Evolutionary conservation across 2,329 filamentous ascomycete genomes (phyloP).

Genomic region (Pyrenophora tritici-repentis): DNA sequence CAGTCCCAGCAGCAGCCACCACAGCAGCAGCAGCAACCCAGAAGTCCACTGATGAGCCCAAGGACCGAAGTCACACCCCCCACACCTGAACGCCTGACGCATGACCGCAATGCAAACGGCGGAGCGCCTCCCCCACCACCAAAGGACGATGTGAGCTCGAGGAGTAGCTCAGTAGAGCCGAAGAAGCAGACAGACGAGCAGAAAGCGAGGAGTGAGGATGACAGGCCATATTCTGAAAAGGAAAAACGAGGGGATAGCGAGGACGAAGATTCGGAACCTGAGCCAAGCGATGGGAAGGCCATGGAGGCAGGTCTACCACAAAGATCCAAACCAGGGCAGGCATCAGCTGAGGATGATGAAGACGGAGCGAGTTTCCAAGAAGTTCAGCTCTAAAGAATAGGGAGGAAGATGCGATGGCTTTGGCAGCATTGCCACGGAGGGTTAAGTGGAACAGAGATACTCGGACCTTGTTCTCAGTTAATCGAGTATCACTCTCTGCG

Average conservation of each 20-base stretch:
- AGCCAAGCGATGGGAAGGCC: constrained; percentile 29
- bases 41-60: constrained; percentile 49
- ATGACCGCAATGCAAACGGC: constrained; percentile 28
- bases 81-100: constrained; percentile 51
- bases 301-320: constrained; percentile 37
- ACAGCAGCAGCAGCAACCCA: constrained; percentile 31
- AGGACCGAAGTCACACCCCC: constrained; percentile 58
- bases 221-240: constrained; percentile 38
- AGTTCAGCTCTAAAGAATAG: constrained; percentile 27
- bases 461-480: neutral
- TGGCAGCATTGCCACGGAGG: neutral
- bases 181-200: constrained; percentile 41
- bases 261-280: constrained; percentile 28
- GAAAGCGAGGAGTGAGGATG: constrained; percentile 42
- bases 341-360: constrained; percentile 38
- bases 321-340: constrained; percentile 32
- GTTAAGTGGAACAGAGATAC: neutral
- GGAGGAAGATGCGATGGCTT: neutral
- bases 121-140: constrained; percentile 43
- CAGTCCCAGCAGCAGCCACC: constrained; percentile 22
- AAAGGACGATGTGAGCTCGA: constrained; percentile 37
- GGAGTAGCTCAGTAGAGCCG: constrained; percentile 34
- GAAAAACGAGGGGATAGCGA: constrained; percentile 34
- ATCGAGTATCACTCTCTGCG: neutral
- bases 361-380: constrained; percentile 44